A percentile compares a stretch with the other conserved stretches of the same genome.
Evolutionary conservation across 257 asterid genomes (phyloP).

Genomic region (Nicotiana benthamiana): DNA sequence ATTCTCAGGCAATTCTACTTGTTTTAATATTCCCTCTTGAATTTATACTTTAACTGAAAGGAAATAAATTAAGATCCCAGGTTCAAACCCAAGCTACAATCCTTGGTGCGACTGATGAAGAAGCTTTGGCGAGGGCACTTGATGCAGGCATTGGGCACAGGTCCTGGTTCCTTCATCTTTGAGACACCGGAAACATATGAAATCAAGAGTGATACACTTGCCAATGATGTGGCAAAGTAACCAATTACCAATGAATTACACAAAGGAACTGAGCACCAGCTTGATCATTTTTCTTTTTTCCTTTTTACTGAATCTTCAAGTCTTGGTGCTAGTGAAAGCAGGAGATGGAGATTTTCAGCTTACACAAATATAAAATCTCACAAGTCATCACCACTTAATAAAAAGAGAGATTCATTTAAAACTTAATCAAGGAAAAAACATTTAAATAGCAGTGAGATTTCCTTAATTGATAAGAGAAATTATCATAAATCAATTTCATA

Average conservation of each 20-base stretch:
- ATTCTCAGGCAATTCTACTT: too few species aligned
- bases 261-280: not conserved
- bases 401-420: not conserved
- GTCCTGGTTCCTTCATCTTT: conserved; percentile 23
- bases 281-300: not conserved
- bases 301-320: not conserved
- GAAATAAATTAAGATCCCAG: not conserved
- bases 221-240: too few species aligned
- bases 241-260: not conserved
- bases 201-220: too few species aligned
- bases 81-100: not conserved
- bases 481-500: not conserved
- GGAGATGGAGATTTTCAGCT: not conserved
- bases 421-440: not conserved
- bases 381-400: not conserved
- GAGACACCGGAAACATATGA: not conserved
- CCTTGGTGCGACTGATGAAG: conserved; percentile 71
- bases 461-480: not conserved
- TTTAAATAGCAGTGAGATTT: not conserved
- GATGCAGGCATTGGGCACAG: conserved; percentile 94
- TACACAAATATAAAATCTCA: not conserved
- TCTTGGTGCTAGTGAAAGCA: not conserved
- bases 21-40: too few species aligned
- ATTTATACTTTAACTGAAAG: too few species aligned
- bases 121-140: conserved; percentile 74